Conservation (phyloP, 2,329 filamentous ascomycete genomes). For the Fonsecaea pedrosoi region DNA sequence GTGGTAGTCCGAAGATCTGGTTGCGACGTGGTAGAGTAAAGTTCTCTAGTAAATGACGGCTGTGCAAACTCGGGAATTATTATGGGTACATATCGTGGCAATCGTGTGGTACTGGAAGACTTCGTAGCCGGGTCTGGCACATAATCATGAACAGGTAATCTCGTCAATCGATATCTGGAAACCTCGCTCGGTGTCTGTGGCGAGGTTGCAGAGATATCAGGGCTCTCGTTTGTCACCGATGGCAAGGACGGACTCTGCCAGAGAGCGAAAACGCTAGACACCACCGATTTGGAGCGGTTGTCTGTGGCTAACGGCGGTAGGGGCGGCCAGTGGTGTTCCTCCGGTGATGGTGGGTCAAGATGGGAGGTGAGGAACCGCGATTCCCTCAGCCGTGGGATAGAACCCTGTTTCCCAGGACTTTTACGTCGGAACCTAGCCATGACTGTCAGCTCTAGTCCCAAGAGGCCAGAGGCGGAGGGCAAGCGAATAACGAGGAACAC, state of each 20-base stretch:
- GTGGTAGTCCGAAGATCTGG: conserved; percentile 25
- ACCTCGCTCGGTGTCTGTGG: conserved; percentile 33
- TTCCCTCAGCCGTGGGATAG: conserved; percentile 11
- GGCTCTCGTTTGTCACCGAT: conserved; percentile 15
- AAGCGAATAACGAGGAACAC: conserved; percentile 3
- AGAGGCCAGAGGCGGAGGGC: background rate
- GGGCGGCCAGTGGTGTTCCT: conserved; percentile 31
- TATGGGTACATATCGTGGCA: conserved; percentile 43
- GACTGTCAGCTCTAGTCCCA: conserved; percentile 25
- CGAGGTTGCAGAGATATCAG: conserved; percentile 12
- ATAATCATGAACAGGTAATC: conserved; percentile 25
- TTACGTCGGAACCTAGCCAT: conserved; percentile 37
- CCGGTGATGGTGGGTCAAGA: conserved; percentile 36
- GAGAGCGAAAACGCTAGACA: conserved; percentile 23
- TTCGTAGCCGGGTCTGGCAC: conserved; percentile 24
- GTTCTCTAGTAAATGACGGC: conserved; percentile 35
- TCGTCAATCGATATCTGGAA: conserved; percentile 26
- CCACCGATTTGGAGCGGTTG: conserved; percentile 16
- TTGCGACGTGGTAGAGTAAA: conserved; percentile 30
- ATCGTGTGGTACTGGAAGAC: conserved; percentile 27
- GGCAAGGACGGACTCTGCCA: conserved; percentile 32
- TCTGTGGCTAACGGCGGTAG: conserved; percentile 24
- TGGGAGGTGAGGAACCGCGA: conserved; percentile 30
- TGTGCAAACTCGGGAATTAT: conserved; percentile 43
- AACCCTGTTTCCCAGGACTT: conserved; percentile 25